Evolutionary conservation across 1,284 basidiomycete genomes (phyloP), one percentile per base, ranked within the genome.

Genomic region (Boletus sp.): DNA sequence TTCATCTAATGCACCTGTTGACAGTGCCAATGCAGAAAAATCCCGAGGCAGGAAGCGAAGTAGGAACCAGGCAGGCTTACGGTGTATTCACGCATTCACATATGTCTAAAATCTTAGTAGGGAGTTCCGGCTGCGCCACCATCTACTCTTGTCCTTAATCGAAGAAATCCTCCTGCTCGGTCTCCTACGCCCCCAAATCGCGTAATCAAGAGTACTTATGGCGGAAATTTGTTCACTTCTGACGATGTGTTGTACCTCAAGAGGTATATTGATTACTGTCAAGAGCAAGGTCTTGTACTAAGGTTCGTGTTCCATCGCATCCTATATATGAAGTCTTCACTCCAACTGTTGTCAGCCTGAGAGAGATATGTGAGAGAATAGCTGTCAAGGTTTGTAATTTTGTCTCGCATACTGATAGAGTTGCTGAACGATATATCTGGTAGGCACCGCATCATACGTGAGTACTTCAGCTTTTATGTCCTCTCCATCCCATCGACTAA

Each of bases 391-490:
- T 82, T 51, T 36, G 67, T 57, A 12, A 19, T 17, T 36, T 37
- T 14, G 4, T 33, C 25, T 8, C 33, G 3, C 20, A 13, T 46
- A 22, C 8, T 16, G 20, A 12, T 23, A 8, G 2, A 32, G 25
- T 35, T 41, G 4, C 42, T 53, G 5, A 63, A 16, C 5, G 12
- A 50, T 36, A 33, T n/a, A 10, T 23, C 8, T n/a, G 13, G 10
- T 54, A 86, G 82, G 87, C 88, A 20, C 88, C 87, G 14, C 88
- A 90, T 66, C 88, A 90, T 64, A 88, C 88, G 83, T 88, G 70
- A 57, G 77, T 59, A 41, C 26, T 17, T 8, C 17, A 8, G 10
- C 30, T 25, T 16, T 14, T 37, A n/a, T 23, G 10, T 13, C 7
- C 19, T 6, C 22, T 29, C 19, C 32, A 29, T 35, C 25, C 48